Base-by-base conservation (phyloP, 768 basidiomycete species). In the Boletus subcaerulescens region DNA sequence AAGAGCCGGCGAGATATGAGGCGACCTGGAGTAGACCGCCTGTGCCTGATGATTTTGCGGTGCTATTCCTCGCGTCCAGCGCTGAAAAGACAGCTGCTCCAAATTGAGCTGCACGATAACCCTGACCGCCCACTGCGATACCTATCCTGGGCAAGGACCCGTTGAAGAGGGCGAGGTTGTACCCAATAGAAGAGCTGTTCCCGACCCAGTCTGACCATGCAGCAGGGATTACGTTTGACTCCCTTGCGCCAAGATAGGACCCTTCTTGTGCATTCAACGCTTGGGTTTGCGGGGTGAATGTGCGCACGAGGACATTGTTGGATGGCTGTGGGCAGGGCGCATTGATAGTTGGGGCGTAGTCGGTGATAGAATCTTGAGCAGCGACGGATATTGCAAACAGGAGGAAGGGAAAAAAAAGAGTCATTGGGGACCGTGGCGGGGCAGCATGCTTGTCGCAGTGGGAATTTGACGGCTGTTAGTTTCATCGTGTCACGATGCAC, bases 21-120 rank as follows among this genome's bases (percentile, higher is more conserved):
- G 83, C 70, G n/a, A 86, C 83, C 64, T 89, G 88, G 45, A 87
- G 70, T 14, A 90, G 73, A 3, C 86, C 87, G 3, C 87, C 87
- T 0, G 85, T 84, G 7, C 86, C 86, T 3, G 72, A 74, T 2
- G 72, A 66, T 60, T 82, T 83, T 26, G 85, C 75, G 15, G 83
- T 77, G 2, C 68, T 66, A 53, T 89, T 88, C 38, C 85, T 73
- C 24, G 79, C 79, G 71, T 91, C 87, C 44, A 88, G 67, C 2
- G 76, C 84, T 14, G 72, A 76, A 18, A 86, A 61, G 48, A 80
- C 77, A 10, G 77, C 86, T 1, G 85, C 88, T 20, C 81, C 85
- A 53, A 78, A 87, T 55, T 82, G 80, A 1, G 86, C 86, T 0
- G 87, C 80, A 38, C 90, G 76, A 39, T 85, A 78, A 0, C 88